Percentiles rank a stretch among this genome's conserved stretches.
phyloP scores from a whole-genome alignment of 768 basidiomycete genomes.

The Daedaleopsis sinensis region DNA sequence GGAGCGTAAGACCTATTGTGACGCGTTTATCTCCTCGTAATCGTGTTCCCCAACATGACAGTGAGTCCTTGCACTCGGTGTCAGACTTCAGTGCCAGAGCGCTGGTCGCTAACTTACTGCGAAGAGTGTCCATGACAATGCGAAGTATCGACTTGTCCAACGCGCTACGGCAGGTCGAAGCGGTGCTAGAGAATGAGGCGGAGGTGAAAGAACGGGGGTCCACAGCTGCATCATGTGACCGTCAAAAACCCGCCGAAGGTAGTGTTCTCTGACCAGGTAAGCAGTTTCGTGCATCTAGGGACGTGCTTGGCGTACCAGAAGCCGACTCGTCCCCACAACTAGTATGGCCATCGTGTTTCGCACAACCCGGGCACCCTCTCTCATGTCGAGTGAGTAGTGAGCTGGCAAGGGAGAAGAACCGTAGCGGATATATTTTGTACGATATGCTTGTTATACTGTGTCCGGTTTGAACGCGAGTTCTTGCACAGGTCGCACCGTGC shows the following conservation, averaged over 20 bases:
- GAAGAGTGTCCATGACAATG: slow-evolving; percentile 13
- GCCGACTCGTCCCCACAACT: background rate
- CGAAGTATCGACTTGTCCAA: background rate
- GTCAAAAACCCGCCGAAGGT: slow-evolving; percentile 24
- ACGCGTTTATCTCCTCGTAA: background rate
- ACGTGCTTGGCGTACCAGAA: no score
- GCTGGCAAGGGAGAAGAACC: background rate
- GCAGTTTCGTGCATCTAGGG: background rate
- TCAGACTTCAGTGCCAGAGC: background rate
- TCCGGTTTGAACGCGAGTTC: no score
- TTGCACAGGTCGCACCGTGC: no score
- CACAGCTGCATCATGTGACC: slow-evolving; percentile 7
- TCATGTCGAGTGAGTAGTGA: slow-evolving; percentile 4
- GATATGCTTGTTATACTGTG: no score
- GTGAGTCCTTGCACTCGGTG: background rate
- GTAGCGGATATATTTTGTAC: background rate
- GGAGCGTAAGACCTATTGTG: no score
- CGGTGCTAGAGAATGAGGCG: slow-evolving; percentile 8
- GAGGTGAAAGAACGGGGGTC: slow-evolving; percentile 8
- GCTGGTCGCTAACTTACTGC: background rate
- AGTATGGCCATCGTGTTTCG: slow-evolving; percentile 24
- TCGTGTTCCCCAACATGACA: background rate
- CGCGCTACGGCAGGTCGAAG: slow-evolving; percentile 11
- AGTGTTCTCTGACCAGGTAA: slow-evolving; percentile 19
- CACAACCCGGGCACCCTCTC: slow-evolving; percentile 23